phyloP scores from a whole-genome alignment of 2,329 filamentous ascomycete species.

The Pseudogymnoascus sp. region DNA sequence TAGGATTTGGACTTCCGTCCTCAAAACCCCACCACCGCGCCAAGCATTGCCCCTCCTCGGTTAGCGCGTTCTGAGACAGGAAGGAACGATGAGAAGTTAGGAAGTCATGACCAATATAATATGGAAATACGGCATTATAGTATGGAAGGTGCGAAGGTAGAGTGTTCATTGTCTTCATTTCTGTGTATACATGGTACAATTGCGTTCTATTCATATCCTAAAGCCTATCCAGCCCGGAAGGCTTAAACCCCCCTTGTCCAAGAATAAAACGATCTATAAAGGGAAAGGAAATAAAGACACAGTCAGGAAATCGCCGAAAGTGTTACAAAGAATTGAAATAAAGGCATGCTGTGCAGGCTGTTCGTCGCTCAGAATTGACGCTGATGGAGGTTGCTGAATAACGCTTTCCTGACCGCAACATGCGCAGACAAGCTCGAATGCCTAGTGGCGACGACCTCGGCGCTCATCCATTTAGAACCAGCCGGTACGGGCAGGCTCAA shows the following conservation, averaged over 20 bases:
- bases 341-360: not conserved
- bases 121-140: not conserved
- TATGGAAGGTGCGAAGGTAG: not conserved
- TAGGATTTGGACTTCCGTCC: not conserved
- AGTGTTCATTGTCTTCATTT: constrained; percentile 6
- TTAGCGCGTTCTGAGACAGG: not conserved
- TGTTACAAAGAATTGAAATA: constrained; percentile 2
- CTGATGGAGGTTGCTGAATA: no score
- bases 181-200: constrained; percentile 7
- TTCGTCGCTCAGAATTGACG: not conserved
- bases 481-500: not conserved
- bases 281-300: not conserved
- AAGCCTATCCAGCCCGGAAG: not conserved
- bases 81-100: not conserved
- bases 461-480: not conserved
- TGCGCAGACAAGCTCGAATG: not conserved
- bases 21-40: not conserved
- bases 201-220: constrained; percentile 4
- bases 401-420: not conserved
- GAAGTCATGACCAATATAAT: not conserved
- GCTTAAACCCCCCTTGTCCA: not conserved
- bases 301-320: constrained; percentile 2
- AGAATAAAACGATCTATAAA: constrained; percentile 3
- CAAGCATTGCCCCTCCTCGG: constrained; percentile 1
- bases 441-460: not conserved